Base-by-base conservation (phyloP, 352 stramenopile species). In the Globisporangium cystogenes region DNA sequence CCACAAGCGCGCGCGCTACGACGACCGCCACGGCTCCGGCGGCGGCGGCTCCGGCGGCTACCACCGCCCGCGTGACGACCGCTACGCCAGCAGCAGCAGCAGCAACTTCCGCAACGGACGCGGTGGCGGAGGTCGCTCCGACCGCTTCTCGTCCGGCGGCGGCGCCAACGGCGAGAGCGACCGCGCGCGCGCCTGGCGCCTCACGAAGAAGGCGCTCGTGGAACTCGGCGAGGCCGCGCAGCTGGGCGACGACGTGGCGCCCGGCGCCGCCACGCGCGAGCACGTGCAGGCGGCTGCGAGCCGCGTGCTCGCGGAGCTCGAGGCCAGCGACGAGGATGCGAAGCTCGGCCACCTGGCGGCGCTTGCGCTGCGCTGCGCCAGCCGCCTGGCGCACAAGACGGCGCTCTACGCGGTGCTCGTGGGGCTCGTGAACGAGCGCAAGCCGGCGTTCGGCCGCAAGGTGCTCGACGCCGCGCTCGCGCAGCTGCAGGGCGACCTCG, bases 121-220 rank as follows among this genome's bases (percentile, higher is more conserved):
- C 36, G 66, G 64, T n/a, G n/a, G n/a, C n/a, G n/a, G n/a, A n/a
- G n/a, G n/a, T 11, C 64, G 68, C 31, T 54, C 42, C 23, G 55
- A 55, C 18, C 55, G 55, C 37, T 61, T 50, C 39, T 61, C 55
- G 24, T 62, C 44, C 11, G 50, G 53, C 23, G 64, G 57, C 21
- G 45, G 53, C 8, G 43, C 55, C 4, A 48, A 54, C 5, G 64
- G 60, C 33, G 81, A 92, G 59, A 90, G 75, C 59, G 78, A 92
- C 45, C 64, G 73, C 39, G 78, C 76, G 37, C 76, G 81, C 14
- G 62, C 74, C 24, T 92, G 81, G 81, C 78, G 81, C 7, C 55
- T 92, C 44, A 67, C 75, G 29, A 89, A 90, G 57, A 90, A 93
- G 59, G 71, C 65, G 23, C 59, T 91, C 42, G 65, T 93, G 36